Percentiles rank a stretch among this genome's conserved stretches.
Conservation (phyloP, 805 yeast species). For the Pichia californica region DNA sequence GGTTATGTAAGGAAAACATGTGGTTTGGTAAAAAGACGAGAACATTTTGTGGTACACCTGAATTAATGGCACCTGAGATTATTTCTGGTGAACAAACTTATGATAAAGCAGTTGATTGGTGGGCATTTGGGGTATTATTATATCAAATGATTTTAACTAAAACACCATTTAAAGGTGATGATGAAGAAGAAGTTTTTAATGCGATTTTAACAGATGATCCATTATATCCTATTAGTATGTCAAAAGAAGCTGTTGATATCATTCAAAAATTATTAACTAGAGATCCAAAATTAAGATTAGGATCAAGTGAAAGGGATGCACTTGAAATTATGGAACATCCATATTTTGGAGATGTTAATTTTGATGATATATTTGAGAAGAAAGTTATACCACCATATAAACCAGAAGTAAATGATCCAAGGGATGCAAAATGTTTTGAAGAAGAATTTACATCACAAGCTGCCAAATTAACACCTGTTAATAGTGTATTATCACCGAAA, state of each 20-base stretch:
- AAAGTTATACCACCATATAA: constrained; percentile 82
- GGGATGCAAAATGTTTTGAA: constrained; percentile 90
- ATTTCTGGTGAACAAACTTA: constrained; percentile 79
- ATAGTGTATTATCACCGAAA: constrained; percentile 73
- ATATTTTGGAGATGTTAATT: constrained; percentile 82
- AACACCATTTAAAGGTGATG: constrained; percentile 94
- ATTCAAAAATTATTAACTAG: constrained; percentile 86
- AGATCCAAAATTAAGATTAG: constrained; percentile 79
- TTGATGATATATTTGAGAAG: constrained; percentile 73
- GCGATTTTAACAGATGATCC: constrained; percentile 97
- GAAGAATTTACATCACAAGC: constrained; percentile 91
- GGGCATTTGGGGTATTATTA: constrained; percentile 97
- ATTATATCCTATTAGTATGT: constrained; percentile 93
- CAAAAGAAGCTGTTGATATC: constrained; percentile 90
- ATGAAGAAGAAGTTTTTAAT: constrained; percentile 84
- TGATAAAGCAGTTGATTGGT: constrained; percentile 96
- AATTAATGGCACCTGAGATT: constrained; percentile 98
- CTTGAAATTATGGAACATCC: constrained; percentile 92
- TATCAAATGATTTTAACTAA: constrained; percentile 96
- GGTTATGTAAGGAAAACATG: constrained; percentile 84
- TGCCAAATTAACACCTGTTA: constrained; percentile 92
- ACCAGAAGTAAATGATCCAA: constrained; percentile 81
- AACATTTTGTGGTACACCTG: constrained; percentile 99
- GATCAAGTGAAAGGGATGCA: constrained; percentile 85
- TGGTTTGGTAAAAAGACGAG: constrained; percentile 69